phyloP scores from a whole-genome alignment of 306 rosid species.

The Pachyrhizus erosus region DNA sequence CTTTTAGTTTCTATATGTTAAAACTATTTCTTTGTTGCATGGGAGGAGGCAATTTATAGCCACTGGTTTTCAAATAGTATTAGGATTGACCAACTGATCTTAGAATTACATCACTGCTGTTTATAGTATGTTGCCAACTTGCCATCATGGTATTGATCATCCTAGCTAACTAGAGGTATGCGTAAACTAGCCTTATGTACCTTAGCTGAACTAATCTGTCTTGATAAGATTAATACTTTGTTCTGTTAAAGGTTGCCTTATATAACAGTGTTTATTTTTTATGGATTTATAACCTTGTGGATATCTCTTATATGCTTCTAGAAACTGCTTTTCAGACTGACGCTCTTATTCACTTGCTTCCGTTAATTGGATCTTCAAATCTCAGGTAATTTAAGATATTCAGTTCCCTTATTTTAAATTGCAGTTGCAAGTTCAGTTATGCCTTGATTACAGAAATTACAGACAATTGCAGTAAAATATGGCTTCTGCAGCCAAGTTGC shows the following conservation, averaged over 20 bases:
- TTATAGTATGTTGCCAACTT: constrained; percentile 20
- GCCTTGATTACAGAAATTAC: constrained; percentile 5
- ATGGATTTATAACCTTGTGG: background rate
- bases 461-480: background rate
- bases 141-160: background rate
- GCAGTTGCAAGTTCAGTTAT: background rate
- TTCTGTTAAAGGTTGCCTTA: constrained; percentile 26
- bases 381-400: constrained; percentile 66
- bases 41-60: background rate
- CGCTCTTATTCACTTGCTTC: constrained; percentile 91
- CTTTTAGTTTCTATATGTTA: constrained; percentile 31
- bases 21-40: constrained; percentile 7
- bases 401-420: constrained; percentile 18
- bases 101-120: background rate
- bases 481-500: background rate
- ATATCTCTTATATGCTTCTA: constrained; percentile 34
- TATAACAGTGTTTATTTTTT: background rate
- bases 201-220: background rate
- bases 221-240: constrained; percentile 27
- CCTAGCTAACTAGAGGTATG: constrained; percentile 21
- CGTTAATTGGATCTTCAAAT: constrained; percentile 86
- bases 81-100: constrained; percentile 15
- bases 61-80: constrained; percentile 8
- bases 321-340: constrained; percentile 82
- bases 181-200: constrained; percentile 3